phyloP scores from a whole-genome alignment of 768 basidiomycete genomes.

The Lactarius sanguifluus region DNA sequence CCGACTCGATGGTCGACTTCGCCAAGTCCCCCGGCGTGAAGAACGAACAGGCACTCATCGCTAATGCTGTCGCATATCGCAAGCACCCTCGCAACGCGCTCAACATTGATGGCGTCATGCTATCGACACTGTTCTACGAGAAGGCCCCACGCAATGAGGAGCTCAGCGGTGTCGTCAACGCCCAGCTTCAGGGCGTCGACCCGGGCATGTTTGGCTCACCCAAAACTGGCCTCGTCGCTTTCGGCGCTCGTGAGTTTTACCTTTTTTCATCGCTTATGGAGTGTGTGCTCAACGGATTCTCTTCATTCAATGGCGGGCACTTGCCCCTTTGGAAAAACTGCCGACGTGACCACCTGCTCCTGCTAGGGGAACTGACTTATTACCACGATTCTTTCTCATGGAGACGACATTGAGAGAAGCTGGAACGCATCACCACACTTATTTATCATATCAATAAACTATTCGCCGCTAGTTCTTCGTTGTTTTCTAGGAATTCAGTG shows the following conservation, averaged over 20 bases:
- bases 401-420: neutral
- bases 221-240: conserved; percentile 46
- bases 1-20: conserved; percentile 52
- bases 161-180: conserved; percentile 52
- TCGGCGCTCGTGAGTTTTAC: conserved; percentile 43
- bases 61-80: conserved; percentile 44
- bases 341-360: conserved; percentile 21
- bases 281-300: neutral
- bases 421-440: neutral
- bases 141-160: conserved; percentile 51
- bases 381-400: neutral
- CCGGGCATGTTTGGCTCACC: conserved; percentile 55
- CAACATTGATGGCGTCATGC: conserved; percentile 43
- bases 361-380: conserved; percentile 4
- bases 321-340: conserved; percentile 25
- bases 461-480: neutral
- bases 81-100: conserved; percentile 46
- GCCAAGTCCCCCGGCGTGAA: conserved; percentile 45
- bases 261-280: neutral
- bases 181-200: conserved; percentile 55
- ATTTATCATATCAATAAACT: neutral
- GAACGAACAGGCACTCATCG: conserved; percentile 44
- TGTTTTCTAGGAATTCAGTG: neutral
- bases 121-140: conserved; percentile 55
- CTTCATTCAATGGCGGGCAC: conserved; percentile 17